These are phyloP conservation scores for Citrus glauca DNA, from an alignment of 345 rosid genomes.

Conservation along the genomic window DNA sequence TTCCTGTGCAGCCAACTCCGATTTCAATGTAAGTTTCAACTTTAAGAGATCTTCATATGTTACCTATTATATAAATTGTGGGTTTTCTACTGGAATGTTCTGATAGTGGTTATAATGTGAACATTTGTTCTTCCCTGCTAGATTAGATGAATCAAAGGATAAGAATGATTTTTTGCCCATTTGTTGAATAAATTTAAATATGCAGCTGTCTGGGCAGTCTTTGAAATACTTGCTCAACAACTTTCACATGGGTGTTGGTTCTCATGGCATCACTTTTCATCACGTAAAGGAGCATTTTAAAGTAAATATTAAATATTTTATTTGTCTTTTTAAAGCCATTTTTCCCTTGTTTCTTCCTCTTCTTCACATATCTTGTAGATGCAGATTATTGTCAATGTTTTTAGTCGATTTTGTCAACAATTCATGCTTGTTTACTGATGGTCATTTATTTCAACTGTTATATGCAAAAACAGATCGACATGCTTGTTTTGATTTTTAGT, in stretches of 20 bases:
- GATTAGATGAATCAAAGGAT: background rate
- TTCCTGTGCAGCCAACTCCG: constrained; percentile 65
- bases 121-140: background rate
- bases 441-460: background rate
- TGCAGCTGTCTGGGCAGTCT: background rate
- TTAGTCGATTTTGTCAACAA: no score
- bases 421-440: background rate
- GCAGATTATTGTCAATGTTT: background rate
- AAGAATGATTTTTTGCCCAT: background rate
- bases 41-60: constrained; percentile 9
- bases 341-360: background rate
- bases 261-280: background rate
- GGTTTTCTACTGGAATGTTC: background rate
- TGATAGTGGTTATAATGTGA: background rate
- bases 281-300: background rate
- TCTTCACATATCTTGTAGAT: background rate
- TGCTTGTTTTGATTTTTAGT: background rate
- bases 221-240: background rate
- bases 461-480: background rate
- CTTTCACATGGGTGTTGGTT: background rate
- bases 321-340: background rate
- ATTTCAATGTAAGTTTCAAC: constrained; percentile 71
- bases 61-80: background rate
- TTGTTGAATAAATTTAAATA: background rate
- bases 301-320: no score